Conservation (phyloP, 2,329 filamentous ascomycete genomes). For the Penicillium concentricum region DNA sequence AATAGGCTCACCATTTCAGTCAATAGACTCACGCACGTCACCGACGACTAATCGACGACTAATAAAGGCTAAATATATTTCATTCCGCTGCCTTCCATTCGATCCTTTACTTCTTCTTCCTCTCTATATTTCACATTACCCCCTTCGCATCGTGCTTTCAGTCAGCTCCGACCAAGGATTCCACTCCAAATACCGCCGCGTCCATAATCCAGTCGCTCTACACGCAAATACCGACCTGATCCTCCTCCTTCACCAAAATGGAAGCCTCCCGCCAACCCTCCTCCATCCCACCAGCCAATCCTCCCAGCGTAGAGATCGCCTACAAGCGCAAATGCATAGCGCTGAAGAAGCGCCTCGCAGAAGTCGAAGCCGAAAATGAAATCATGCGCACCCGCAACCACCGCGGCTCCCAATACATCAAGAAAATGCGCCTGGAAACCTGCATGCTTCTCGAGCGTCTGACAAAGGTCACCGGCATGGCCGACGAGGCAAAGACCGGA, state of each 20-base stretch:
- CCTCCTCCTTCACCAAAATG: conserved; percentile 23
- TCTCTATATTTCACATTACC: background rate
- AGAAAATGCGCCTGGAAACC: conserved; percentile 75
- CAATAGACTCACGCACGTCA: background rate
- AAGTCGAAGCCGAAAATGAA: conserved; percentile 91
- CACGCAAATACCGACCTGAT: background rate
- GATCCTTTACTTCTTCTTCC: background rate
- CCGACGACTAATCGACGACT: background rate
- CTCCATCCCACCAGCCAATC: conserved; percentile 49
- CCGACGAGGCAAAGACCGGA: conserved; percentile 37
- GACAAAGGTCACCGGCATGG: conserved; percentile 43
- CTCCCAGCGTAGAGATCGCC: conserved; percentile 90
- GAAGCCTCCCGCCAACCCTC: conserved; percentile 25
- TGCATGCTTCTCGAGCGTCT: conserved; percentile 45
- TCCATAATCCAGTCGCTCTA: background rate
- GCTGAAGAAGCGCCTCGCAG: conserved; percentile 83
- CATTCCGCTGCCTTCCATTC: background rate
- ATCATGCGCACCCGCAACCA: conserved; percentile 74
- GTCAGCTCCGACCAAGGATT: background rate
- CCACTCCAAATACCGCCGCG: background rate
- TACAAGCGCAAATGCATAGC: conserved; percentile 97
- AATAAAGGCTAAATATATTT: background rate
- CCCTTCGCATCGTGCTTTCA: conserved; percentile 1
- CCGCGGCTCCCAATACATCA: conserved; percentile 78
- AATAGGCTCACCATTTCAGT: background rate